Evolutionary conservation across 257 asterid genomes (phyloP).

Genomic region (Capsicum rhomboideum): DNA sequence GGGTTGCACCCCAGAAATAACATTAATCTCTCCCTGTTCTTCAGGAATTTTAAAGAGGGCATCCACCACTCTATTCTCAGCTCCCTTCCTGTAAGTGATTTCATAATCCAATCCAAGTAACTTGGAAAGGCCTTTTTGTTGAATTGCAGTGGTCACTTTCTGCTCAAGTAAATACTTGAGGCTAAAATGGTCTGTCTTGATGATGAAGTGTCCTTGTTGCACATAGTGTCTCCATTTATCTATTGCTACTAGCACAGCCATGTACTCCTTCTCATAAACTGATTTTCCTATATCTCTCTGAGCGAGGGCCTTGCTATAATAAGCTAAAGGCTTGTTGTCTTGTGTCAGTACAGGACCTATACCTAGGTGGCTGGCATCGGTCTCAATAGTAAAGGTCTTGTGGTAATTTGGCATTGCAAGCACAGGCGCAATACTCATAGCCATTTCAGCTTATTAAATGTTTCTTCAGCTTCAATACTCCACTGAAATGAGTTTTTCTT

Average conservation of each 20-base stretch:
- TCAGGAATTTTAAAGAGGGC: not conserved
- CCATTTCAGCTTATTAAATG: no score
- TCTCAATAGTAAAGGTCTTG: not conserved
- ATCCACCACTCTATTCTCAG: no score
- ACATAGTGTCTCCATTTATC: not conserved
- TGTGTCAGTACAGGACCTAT: not conserved
- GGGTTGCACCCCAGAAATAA: not conserved
- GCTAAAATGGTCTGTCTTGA: not conserved
- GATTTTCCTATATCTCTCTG: no score
- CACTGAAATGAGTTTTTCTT: no score
- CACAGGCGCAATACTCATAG: not conserved
- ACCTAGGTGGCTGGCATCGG: not conserved
- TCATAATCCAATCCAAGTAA: not conserved
- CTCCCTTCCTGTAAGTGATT: not conserved
- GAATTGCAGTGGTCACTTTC: not conserved
- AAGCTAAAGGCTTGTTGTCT: no score
- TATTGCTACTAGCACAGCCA: not conserved
- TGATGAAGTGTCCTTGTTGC: not conserved
- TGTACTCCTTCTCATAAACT: not conserved
- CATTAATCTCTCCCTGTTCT: no score
- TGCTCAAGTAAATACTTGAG: not conserved
- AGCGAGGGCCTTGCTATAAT: no score
- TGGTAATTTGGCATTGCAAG: not conserved
- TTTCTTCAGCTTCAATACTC: not conserved
- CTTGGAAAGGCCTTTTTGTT: not conserved